These are phyloP conservation scores for Polygonum maritimum DNA, from an alignment of 148 eudicot species.

Conservation along the genomic window DNA sequence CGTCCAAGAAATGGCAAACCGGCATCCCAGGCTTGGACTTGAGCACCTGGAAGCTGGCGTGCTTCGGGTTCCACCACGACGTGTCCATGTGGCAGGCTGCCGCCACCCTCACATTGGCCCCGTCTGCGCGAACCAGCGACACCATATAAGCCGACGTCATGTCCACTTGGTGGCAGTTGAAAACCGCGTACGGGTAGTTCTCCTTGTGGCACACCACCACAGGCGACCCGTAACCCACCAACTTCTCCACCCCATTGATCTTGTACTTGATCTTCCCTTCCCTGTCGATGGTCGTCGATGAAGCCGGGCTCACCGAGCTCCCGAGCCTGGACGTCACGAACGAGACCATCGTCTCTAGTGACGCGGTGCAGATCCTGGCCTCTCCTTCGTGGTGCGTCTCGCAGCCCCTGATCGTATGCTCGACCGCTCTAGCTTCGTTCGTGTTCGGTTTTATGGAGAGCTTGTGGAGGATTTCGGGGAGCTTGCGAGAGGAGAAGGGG, in stretches of 20 bases:
- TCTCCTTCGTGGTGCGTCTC: neutral
- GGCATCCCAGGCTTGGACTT: slow-evolving; percentile 34
- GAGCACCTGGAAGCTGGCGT: slow-evolving; percentile 24
- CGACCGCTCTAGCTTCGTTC: slow-evolving; percentile 6
- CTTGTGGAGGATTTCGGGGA: slow-evolving; percentile 10
- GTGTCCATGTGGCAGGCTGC: slow-evolving; percentile 38
- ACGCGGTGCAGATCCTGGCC: slow-evolving; percentile 13
- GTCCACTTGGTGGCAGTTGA: slow-evolving; percentile 27
- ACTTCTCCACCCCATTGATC: slow-evolving; percentile 15
- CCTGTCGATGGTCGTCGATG: neutral
- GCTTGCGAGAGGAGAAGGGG: slow-evolving; percentile 21
- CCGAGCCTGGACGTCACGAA: slow-evolving; percentile 18
- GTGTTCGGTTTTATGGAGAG: slow-evolving; percentile 9
- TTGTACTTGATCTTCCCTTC: slow-evolving; percentile 3
- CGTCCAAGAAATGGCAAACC: slow-evolving; percentile 32
- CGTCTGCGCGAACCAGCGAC: slow-evolving; percentile 19
- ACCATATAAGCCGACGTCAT: slow-evolving; percentile 21
- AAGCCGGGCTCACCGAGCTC: slow-evolving; percentile 7
- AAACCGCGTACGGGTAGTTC: slow-evolving; percentile 34
- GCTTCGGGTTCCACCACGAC: slow-evolving; percentile 15
- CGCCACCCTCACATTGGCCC: slow-evolving; percentile 19
- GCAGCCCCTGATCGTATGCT: slow-evolving; percentile 12
- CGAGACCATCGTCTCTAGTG: slow-evolving; percentile 23
- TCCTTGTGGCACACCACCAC: slow-evolving; percentile 28
- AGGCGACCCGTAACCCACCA: neutral